phyloP scores from a whole-genome alignment of 805 yeast species.

The Metschnikowia reukaufii region DNA sequence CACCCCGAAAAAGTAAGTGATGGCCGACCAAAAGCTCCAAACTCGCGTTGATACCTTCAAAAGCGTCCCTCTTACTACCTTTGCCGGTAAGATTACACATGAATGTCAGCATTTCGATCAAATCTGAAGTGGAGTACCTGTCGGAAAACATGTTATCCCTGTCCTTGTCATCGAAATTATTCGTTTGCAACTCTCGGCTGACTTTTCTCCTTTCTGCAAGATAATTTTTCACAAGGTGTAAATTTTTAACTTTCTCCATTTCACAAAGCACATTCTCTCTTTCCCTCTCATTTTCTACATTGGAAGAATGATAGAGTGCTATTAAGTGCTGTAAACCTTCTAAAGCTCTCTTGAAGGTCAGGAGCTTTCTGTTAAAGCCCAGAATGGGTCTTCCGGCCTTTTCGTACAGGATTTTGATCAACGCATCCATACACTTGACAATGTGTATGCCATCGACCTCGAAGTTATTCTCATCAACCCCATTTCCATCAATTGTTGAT shows the following conservation, averaged over 20 bases:
- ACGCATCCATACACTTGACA: not conserved
- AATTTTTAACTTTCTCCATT: not conserved
- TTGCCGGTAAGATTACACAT: slow-evolving; percentile 1
- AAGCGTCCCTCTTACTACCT: not conserved
- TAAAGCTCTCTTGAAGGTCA: not conserved
- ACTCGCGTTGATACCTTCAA: slow-evolving; percentile 2
- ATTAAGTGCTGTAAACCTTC: not conserved
- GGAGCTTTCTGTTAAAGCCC: not conserved
- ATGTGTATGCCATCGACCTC: slow-evolving; percentile 1
- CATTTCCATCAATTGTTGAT: not conserved
- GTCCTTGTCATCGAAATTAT: not conserved
- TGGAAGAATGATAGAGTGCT: not conserved
- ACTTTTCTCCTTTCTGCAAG: not conserved
- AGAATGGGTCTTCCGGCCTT: not conserved
- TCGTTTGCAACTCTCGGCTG: too few relatives aligned
- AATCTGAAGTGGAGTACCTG: not conserved
- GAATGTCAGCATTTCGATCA: slow-evolving; percentile 1
- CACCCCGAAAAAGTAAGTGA: slow-evolving; percentile 2
- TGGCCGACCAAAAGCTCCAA: slow-evolving; percentile 7
- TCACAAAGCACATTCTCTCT: not conserved
- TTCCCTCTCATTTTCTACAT: not conserved
- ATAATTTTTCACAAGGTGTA: not conserved
- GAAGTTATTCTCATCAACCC: not conserved
- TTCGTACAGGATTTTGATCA: not conserved
- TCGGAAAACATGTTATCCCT: not conserved